A percentile compares a stretch with the other conserved stretches of the same genome.
Evolutionary conservation across 202 grass and related monocot genomes (phyloP).

Genomic region (Eragrostis tef): DNA sequence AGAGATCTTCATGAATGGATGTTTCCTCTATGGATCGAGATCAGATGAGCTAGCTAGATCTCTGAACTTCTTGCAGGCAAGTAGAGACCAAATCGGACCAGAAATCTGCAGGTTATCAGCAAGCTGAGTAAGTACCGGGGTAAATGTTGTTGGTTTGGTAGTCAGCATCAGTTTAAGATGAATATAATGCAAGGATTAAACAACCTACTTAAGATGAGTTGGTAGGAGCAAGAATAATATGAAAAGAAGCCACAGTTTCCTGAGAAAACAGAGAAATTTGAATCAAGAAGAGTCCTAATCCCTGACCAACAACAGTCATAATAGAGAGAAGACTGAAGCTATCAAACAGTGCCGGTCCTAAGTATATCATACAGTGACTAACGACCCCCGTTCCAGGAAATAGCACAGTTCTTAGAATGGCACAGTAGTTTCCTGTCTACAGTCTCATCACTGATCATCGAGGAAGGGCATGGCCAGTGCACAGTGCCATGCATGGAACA

Average conservation of each 20-base stretch:
- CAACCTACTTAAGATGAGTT: constrained; percentile 11
- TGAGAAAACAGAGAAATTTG: neutral
- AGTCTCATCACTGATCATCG: constrained; percentile 3
- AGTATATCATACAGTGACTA: constrained; percentile 16
- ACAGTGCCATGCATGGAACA: neutral
- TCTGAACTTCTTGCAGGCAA: constrained; percentile 24
- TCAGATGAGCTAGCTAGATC: constrained; percentile 25
- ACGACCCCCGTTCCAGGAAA: constrained; percentile 10
- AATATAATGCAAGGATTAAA: neutral
- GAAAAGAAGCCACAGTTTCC: neutral
- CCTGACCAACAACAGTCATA: neutral
- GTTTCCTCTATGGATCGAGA: constrained; percentile 42
- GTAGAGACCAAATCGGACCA: constrained; percentile 18
- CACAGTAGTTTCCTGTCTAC: constrained; percentile 10
- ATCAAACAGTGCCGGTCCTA: neutral
- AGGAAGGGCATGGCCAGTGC: neutral
- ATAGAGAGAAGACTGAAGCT: neutral
- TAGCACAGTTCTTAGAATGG: constrained; percentile 15
- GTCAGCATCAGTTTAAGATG: constrained; percentile 3
- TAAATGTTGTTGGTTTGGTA: constrained; percentile 6
- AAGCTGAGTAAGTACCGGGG: constrained; percentile 29
- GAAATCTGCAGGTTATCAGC: constrained; percentile 44
- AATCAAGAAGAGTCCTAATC: neutral
- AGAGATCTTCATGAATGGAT: constrained; percentile 45
- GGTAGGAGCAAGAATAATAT: neutral